phyloP scores from a whole-genome alignment of 192 early-diverging fungal species.

The Backusella parvicylindrica region DNA sequence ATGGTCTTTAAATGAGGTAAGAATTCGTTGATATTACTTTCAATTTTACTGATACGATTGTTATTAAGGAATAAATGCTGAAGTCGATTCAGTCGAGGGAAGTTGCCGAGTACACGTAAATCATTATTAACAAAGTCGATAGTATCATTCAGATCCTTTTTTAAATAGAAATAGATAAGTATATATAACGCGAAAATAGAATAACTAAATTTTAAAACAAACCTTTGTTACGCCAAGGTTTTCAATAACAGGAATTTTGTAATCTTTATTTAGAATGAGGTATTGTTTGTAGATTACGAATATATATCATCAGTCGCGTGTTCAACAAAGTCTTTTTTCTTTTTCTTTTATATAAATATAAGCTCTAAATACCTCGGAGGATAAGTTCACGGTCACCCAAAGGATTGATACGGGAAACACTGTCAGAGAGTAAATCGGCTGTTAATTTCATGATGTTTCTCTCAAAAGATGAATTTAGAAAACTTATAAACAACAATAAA shows the following conservation, averaged over 20 bases:
- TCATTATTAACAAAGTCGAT: constrained; percentile 95
- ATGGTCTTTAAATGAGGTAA: constrained; percentile 79
- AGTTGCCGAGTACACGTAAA: constrained; percentile 79
- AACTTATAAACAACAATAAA: background rate
- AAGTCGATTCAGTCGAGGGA: constrained; percentile 79
- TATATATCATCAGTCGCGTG: constrained; percentile 1
- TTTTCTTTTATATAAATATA: background rate
- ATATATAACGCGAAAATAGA: background rate
- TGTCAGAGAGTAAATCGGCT: constrained; percentile 63
- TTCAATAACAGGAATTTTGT: constrained; percentile 89
- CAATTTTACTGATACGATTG: constrained; percentile 87
- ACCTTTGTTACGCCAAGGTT: constrained; percentile 94
- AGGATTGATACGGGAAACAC: constrained; percentile 77
- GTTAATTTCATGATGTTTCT: constrained; percentile 66
- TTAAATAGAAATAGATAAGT: background rate
- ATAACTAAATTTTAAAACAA: background rate
- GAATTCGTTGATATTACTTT: constrained; percentile 55
- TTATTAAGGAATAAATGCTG: constrained; percentile 73
- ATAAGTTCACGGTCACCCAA: constrained; percentile 89
- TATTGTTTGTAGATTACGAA: background rate
- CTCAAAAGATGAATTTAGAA: background rate
- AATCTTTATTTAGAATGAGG: constrained; percentile 55
- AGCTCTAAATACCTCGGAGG: constrained; percentile 70
- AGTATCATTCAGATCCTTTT: constrained; percentile 84
- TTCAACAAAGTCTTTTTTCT: background rate